phyloP scores from a whole-genome alignment of 73 alveolate genomes.

The Durusdinium trenchii region DNA sequence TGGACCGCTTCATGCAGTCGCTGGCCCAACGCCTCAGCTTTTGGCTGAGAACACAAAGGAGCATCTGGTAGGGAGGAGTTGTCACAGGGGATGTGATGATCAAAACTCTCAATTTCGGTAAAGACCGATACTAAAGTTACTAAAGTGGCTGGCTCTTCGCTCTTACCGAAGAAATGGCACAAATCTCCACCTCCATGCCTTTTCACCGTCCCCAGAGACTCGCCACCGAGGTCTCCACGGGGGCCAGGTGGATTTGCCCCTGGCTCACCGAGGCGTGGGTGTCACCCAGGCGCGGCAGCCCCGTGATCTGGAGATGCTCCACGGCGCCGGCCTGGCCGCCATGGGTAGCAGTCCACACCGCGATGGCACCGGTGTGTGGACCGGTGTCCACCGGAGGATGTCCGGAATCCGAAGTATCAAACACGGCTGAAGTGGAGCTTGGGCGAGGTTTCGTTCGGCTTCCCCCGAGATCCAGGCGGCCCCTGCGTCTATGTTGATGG shows the following conservation, averaged over 20 bases:
- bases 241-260: slow-evolving; percentile 45
- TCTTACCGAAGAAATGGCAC: too few species aligned
- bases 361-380: neutral
- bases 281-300: slow-evolving; percentile 41
- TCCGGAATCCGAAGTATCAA: neutral
- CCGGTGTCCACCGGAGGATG: neutral
- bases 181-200: too few species aligned
- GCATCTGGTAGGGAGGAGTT: too few species aligned
- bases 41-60: too few species aligned
- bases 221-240: neutral
- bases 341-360: neutral
- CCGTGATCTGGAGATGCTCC: slow-evolving; percentile 13
- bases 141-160: too few species aligned
- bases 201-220: neutral
- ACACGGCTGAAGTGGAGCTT: too few species aligned
- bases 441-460: neutral
- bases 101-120: too few species aligned
- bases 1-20: neutral
- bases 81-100: too few species aligned
- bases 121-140: too few species aligned
- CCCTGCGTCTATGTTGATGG: too few species aligned
- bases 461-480: neutral
- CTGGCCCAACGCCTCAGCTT: slow-evolving; percentile 9
- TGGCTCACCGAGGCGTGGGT: slow-evolving; percentile 23
- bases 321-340: slow-evolving; percentile 20